These are phyloP conservation scores for Epithele typhae DNA, from an alignment of 768 basidiomycete genomes.

Conservation along the genomic window DNA sequence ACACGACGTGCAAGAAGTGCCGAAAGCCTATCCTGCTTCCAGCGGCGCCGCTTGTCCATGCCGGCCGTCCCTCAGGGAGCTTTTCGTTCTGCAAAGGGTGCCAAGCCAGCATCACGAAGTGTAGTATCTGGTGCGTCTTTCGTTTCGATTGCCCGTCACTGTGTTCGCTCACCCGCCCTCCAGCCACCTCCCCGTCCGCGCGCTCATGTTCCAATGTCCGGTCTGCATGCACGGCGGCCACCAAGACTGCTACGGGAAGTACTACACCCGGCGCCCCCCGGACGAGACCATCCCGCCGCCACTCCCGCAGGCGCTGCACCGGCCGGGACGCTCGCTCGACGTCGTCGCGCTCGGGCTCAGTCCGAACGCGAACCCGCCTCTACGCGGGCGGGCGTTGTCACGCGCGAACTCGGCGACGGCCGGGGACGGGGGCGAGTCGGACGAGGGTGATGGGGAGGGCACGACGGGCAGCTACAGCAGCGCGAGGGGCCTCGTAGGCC, in stretches of 20 bases:
- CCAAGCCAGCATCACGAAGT: slow-evolving; percentile 40
- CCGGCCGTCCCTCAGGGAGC: slow-evolving; percentile 35
- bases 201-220: slow-evolving; percentile 68
- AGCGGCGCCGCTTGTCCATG: slow-evolving; percentile 1
- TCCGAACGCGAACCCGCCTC: background rate
- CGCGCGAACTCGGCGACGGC: slow-evolving; percentile 5
- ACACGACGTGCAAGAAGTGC: slow-evolving; percentile 67
- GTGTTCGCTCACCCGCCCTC: slow-evolving; percentile 5
- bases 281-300: slow-evolving; percentile 14
- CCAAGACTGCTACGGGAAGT: slow-evolving; percentile 68
- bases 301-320: slow-evolving; percentile 4
- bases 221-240: slow-evolving; percentile 81
- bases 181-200: slow-evolving; percentile 74
- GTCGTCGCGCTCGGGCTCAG: background rate
- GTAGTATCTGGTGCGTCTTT: slow-evolving; percentile 67
- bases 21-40: slow-evolving; percentile 51
- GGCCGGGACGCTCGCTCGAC: slow-evolving; percentile 22
- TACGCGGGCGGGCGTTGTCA: slow-evolving; percentile 11
- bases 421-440: slow-evolving; percentile 18
- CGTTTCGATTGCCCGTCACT: background rate
- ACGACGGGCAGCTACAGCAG: slow-evolving; percentile 8
- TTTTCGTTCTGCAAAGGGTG: slow-evolving; percentile 57
- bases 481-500: slow-evolving; percentile 1
- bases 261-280: slow-evolving; percentile 49
- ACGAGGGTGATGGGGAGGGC: slow-evolving; percentile 16